Evolutionary conservation across 768 basidiomycete species (phyloP).

Genomic region (Suillus spraguei): DNA sequence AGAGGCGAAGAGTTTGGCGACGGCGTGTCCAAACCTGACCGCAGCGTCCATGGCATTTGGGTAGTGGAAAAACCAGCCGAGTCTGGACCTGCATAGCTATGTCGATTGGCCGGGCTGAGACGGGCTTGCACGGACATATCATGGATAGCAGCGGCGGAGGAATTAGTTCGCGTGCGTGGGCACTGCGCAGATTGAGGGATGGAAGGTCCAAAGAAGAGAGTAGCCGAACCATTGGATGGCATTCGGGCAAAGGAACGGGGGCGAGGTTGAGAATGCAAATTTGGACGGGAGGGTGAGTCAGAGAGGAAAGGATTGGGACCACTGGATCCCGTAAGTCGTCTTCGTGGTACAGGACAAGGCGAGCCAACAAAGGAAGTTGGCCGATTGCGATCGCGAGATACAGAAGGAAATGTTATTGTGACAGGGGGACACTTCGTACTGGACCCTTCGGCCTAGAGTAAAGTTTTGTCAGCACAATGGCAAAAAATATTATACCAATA

Average conservation of each 20-base stretch:
- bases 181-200: slow-evolving; percentile 31
- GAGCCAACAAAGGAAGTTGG: slow-evolving; percentile 51
- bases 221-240: slow-evolving; percentile 55
- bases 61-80: slow-evolving; percentile 29
- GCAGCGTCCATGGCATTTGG: slow-evolving; percentile 39
- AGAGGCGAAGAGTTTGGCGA: slow-evolving; percentile 56
- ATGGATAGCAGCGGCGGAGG: slow-evolving; percentile 13
- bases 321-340: slow-evolving; percentile 47
- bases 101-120: slow-evolving; percentile 48
- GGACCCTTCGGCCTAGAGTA: slow-evolving; percentile 1
- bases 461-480: neutral
- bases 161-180: slow-evolving; percentile 26
- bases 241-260: slow-evolving; percentile 49
- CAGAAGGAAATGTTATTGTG: slow-evolving; percentile 40
- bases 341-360: slow-evolving; percentile 57
- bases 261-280: slow-evolving; percentile 24
- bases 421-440: slow-evolving; percentile 19
- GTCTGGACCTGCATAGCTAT: slow-evolving; percentile 64
- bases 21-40: slow-evolving; percentile 36
- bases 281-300: neutral
- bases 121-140: slow-evolving; percentile 20
- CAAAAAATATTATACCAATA: neutral
- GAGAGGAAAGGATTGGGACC: slow-evolving; percentile 33
- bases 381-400: slow-evolving; percentile 40
- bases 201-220: slow-evolving; percentile 65